Evolutionary conservation across 257 asterid genomes (phyloP), one percentile per base, ranked within the genome.

Genomic region (Salvia splendens): DNA sequence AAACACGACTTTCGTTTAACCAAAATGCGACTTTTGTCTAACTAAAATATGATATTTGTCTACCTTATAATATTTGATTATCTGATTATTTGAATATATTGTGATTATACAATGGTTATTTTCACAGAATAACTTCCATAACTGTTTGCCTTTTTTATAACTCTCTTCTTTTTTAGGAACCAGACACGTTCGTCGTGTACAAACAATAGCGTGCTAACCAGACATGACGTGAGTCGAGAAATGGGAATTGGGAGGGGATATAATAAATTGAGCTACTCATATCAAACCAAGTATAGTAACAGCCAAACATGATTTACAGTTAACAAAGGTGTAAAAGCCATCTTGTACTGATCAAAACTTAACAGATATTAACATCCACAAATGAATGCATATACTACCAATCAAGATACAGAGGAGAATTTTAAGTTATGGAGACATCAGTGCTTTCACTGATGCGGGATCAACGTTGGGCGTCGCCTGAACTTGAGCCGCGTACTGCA

Each of bases 401-500:
- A 24, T 24, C 58, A 52, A 36, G 1, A 59, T 24, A 41, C 12
- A 47, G n/a, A 41, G 12, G 33, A 17, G 11, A 24, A 36, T 54
- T 6, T 24, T 3, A 40, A 41, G 8, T 52, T 49, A 80, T 17
- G 78, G 82, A 24, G 83, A 75, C 2, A 12, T 4, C 15, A 60
- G 28, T 43, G 75, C 12, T 62, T 72, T 75, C 33, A 77, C 81
- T 40, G 62, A 64, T 65, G 72, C 81, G 5, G 71, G 68, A 61
- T 84, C 86, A 33, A 65, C 77, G 20, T 79, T 78, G 4, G 83
- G 72, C 9, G 83, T 63, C 11, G 80, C 80, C 74, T 87, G 92
- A 66, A 80, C 79, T 73, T 85, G 95, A 73, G 89, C 83, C 9
- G 95, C 95, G 64, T 85, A 83, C 73, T 83, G 88, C 76, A 87